Evolutionary conservation across 2,329 filamentous ascomycete genomes (phyloP).

Genomic region (Elsinoe batatas): DNA sequence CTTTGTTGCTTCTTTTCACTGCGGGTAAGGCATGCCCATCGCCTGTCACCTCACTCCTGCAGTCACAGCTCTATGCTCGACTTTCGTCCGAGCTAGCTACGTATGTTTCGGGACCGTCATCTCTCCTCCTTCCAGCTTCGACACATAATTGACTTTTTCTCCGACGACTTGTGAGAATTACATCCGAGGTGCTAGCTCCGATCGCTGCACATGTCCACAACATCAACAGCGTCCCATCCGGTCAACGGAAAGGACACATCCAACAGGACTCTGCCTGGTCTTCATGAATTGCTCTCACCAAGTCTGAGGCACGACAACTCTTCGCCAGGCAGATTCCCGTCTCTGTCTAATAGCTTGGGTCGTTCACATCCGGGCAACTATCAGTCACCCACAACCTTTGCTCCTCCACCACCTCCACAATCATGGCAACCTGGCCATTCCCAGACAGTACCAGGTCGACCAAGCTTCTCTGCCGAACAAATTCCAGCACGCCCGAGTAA

Average conservation of each 20-base stretch:
- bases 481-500: not conserved
- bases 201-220: slow-evolving; percentile 1
- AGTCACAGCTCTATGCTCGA: not conserved
- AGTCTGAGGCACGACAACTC: slow-evolving; percentile 3
- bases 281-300: slow-evolving; percentile 9
- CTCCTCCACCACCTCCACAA: not conserved
- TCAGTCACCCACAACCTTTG: not conserved
- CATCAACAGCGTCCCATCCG: slow-evolving; percentile 1
- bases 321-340: slow-evolving; percentile 1
- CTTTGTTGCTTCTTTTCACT: slow-evolving; percentile 11
- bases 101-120: not conserved
- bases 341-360: not conserved
- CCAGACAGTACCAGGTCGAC: not conserved
- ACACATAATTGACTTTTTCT: no score
- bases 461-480: not conserved
- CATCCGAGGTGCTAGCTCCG: not conserved
- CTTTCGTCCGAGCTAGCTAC: not conserved
- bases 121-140: no score
- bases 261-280: slow-evolving; percentile 1
- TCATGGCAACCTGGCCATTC: not conserved
- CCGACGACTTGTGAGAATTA: no score
- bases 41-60: not conserved
- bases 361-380: not conserved
- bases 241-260: slow-evolving; percentile 8
- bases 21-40: slow-evolving; percentile 8